Evolutionary conservation across 305 asterid species (phyloP).

Genomic region (Fraxinus dipetala): DNA sequence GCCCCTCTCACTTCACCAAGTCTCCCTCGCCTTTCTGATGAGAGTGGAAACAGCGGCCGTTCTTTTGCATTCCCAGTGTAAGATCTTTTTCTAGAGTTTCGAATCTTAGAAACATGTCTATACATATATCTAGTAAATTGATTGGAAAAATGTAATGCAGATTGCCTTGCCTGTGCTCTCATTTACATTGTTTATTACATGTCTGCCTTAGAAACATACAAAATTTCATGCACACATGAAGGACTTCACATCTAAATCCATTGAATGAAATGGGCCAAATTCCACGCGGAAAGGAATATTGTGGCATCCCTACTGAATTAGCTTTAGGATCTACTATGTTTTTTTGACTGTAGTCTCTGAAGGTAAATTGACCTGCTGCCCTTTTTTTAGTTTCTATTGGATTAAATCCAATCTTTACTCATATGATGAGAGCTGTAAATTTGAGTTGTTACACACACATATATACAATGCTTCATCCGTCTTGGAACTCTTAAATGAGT

Average conservation of each 20-base stretch:
- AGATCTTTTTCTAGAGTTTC: conserved; percentile 22
- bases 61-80: conserved; percentile 96
- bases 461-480: not conserved
- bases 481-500: not conserved
- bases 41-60: conserved; percentile 53
- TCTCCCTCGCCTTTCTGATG: conserved; percentile 55
- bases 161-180: not conserved
- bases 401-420: not conserved
- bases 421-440: not conserved
- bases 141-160: not conserved
- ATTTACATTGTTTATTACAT: not conserved
- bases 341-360: not conserved
- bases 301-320: not conserved
- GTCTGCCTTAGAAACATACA: not conserved
- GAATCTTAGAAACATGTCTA: not conserved
- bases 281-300: not conserved
- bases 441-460: not conserved
- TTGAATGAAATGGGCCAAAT: not conserved
- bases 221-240: not conserved
- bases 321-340: not conserved
- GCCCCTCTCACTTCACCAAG: conserved; percentile 26
- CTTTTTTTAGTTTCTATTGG: not conserved
- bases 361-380: not conserved
- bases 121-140: not conserved
- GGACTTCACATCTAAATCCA: not conserved